Percentiles rank a stretch among this genome's conserved stretches.
phyloP scores from a whole-genome alignment of 202 grass and related monocot species.

The Musa balbisiana region DNA sequence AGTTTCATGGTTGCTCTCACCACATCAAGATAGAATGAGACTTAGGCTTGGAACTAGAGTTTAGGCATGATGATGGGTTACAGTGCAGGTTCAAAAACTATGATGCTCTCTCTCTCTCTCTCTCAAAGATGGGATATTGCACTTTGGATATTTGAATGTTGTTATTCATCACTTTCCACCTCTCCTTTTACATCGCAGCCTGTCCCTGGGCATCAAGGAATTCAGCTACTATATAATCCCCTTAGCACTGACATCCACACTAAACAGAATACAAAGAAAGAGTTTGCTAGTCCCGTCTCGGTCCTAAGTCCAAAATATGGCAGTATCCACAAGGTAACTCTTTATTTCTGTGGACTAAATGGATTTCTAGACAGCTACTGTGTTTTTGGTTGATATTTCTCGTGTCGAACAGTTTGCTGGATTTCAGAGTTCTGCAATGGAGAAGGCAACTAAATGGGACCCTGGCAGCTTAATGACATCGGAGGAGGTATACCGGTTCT shows the following conservation, averaged over 20 bases:
- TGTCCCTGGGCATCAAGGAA: constrained; percentile 66
- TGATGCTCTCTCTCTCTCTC: background rate
- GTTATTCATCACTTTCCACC: background rate
- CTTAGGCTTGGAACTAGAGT: no score
- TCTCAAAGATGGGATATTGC: background rate
- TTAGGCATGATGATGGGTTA: background rate
- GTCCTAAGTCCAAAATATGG: constrained; percentile 72
- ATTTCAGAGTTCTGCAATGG: constrained; percentile 50
- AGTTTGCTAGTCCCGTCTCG: constrained; percentile 83
- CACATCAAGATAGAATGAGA: no score
- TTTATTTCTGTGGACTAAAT: background rate
- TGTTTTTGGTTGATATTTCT: constrained; percentile 23
- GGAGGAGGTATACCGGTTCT: constrained; percentile 65
- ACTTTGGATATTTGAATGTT: background rate
- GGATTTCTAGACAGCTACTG: constrained; percentile 22
- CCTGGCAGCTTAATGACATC: constrained; percentile 55
- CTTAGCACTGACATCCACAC: constrained; percentile 36
- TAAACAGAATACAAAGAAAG: constrained; percentile 42
- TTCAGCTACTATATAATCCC: constrained; percentile 54
- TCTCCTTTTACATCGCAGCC: constrained; percentile 35
- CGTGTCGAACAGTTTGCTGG: constrained; percentile 18
- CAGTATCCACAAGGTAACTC: constrained; percentile 62
- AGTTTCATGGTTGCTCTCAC: no score
- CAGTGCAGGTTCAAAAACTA: no score
- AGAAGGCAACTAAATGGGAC: constrained; percentile 99